A percentile compares a stretch with the other conserved stretches of the same genome.
Conservation (phyloP, 2,329 filamentous ascomycete genomes). For the Sporothrix phasma region DNA sequence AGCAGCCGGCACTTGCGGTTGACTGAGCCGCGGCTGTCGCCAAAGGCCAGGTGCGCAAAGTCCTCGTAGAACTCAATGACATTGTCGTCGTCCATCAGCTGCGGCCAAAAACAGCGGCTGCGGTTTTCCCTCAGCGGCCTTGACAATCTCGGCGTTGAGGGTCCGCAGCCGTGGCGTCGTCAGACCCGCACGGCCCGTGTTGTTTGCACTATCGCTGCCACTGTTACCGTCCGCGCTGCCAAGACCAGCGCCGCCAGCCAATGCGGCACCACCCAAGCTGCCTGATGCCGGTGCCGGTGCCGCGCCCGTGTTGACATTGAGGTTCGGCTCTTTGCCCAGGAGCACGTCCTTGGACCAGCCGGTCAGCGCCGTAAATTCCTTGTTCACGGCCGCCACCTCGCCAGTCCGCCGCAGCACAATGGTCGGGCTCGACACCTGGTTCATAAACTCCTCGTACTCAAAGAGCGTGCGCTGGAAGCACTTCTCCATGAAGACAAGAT, state of each 20-base stretch:
- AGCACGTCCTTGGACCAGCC: slow-evolving; percentile 89
- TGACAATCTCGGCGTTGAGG: slow-evolving; percentile 24
- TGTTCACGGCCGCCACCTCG: slow-evolving; percentile 89
- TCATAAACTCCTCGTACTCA: slow-evolving; percentile 88
- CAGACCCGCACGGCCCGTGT: slow-evolving; percentile 33
- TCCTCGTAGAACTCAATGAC: slow-evolving; percentile 95
- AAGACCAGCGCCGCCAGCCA: slow-evolving; percentile 24
- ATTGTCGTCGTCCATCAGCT: slow-evolving; percentile 85
- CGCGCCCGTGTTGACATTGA: slow-evolving; percentile 68
- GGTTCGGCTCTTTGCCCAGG: slow-evolving; percentile 75
- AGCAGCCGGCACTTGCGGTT: slow-evolving; percentile 76
- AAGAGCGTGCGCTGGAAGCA: slow-evolving; percentile 87
- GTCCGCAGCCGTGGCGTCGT: slow-evolving; percentile 43
- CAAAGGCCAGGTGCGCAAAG: slow-evolving; percentile 85
- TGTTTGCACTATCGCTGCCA: slow-evolving; percentile 32
- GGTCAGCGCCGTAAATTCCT: slow-evolving; percentile 91
- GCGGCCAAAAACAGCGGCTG: slow-evolving; percentile 84
- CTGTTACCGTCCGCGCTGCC: neutral
- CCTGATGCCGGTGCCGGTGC: slow-evolving; percentile 24
- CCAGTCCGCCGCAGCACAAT: slow-evolving; percentile 87
- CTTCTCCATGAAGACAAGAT: slow-evolving; percentile 96
- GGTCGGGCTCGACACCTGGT: slow-evolving; percentile 78
- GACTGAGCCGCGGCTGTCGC: slow-evolving; percentile 77
- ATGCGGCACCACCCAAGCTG: slow-evolving; percentile 21
- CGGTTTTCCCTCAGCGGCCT: slow-evolving; percentile 38